Percentiles rank a stretch among this genome's conserved stretches.
Evolutionary conservation across 225 moss, liverwort and hornwort species (phyloP).

Genomic region (Sphagnum contortum): DNA sequence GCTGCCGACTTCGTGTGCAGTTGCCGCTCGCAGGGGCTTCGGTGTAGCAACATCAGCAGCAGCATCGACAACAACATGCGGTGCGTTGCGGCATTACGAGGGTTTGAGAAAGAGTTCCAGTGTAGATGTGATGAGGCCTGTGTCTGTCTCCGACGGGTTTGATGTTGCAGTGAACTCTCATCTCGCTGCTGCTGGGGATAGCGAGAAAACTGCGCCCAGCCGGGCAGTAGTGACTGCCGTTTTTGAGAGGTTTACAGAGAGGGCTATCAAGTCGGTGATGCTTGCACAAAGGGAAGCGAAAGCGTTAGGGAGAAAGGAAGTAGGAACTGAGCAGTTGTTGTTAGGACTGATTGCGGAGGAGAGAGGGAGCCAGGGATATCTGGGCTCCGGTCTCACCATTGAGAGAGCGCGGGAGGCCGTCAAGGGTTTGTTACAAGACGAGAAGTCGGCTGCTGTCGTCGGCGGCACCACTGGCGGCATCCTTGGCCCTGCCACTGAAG

Average conservation of each 20-base stretch:
- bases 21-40: slow-evolving; percentile 13
- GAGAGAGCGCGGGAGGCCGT: slow-evolving; percentile 86
- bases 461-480: slow-evolving; percentile 35
- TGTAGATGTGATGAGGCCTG: slow-evolving; percentile 48
- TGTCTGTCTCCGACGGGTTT: slow-evolving; percentile 66
- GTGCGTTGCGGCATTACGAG: slow-evolving; percentile 37
- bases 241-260: slow-evolving; percentile 90
- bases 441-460: slow-evolving; percentile 22
- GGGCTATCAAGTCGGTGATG: slow-evolving; percentile 95
- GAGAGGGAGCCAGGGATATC: slow-evolving; percentile 73
- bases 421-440: slow-evolving; percentile 25
- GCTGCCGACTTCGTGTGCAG: slow-evolving; percentile 19
- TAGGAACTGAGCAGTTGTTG: slow-evolving; percentile 88
- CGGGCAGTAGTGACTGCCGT: slow-evolving; percentile 71
- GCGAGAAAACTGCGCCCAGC: slow-evolving; percentile 24
- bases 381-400: slow-evolving; percentile 70
- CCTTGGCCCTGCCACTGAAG: slow-evolving; percentile 77
- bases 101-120: slow-evolving; percentile 47
- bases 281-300: slow-evolving; percentile 88
- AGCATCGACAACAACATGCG: neutral
- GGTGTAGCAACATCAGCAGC: too few relatives aligned
- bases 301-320: slow-evolving; percentile 76
- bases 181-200: slow-evolving; percentile 5
- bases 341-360: slow-evolving; percentile 88
- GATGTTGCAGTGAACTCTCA: slow-evolving; percentile 52